Evolutionary conservation across 2,329 filamentous ascomycete species (phyloP), one percentile per base, ranked within the genome.

Genomic region (Cercospora zeina): DNA sequence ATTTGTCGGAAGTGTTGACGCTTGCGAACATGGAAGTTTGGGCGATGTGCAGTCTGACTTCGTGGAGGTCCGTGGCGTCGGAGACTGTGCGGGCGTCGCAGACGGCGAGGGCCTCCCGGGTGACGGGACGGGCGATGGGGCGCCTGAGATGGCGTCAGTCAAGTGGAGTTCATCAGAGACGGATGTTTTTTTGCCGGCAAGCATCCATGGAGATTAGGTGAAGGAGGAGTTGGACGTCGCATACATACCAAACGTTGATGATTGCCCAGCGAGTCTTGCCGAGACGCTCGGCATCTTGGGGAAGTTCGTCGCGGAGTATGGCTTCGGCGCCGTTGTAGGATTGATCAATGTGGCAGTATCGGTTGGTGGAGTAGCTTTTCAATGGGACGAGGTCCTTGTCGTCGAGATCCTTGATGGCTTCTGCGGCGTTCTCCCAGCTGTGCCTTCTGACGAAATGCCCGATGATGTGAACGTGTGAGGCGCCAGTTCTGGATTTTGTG

Each of bases 301-400:
- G 27, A 13, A 47, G 10, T 24, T 30, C 19, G 30, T 31, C 16
- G 11, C 30, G 16, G 14, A 51, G 16, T 1, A 54, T 16, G 16
- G 13, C 36, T 14, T 19, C 14, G 7, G 72, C 75, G 1, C 76
- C 80, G 24, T 58, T 21, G 65, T 83, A 82, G 6, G 81, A 81
- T 69, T 85, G 83, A 69, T 86, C 83, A 63, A 85, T 83, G 70
- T 86, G 83, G 13, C 47, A 4, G 19, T 55, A 37, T 31, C 19
- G 33, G 7, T 42, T 55, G n/a, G 9, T 39, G 8, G 53, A 31
- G 27, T 61, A 36, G 50, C 39, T 39, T 37, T 42, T 33, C 8
- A 36, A 50, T 10, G 14, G 34, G 16, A 33, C 36, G 30, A 37
- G 37, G 21, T 33, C 49, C n/a, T 49, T 13, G 34, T 59, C 57